phyloP scores from a whole-genome alignment of 2,329 filamentous ascomycete genomes.

The Diaporthe ilicicola region DNA sequence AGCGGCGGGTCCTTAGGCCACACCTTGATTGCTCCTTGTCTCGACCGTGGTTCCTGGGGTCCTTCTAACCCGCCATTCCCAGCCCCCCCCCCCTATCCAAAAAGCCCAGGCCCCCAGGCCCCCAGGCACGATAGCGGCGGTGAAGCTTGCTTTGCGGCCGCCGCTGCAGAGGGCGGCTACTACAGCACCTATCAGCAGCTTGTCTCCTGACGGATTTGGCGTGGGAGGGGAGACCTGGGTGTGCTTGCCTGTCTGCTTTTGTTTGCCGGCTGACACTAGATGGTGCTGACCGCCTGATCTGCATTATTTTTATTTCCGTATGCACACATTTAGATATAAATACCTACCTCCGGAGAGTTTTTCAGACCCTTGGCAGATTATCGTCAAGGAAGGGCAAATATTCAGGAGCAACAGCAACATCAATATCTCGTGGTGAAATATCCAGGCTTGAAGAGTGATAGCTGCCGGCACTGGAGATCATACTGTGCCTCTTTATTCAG shows the following conservation, averaged over 20 bases:
- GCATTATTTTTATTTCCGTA: not conserved
- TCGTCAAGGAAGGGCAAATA: not conserved
- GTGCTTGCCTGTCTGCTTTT: not conserved
- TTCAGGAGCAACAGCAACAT: not conserved
- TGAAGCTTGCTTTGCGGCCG: slow-evolving; percentile 16
- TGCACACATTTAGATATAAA: not conserved
- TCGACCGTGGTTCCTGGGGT: slow-evolving; percentile 14
- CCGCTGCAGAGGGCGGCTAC: slow-evolving; percentile 17
- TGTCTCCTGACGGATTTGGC: slow-evolving; percentile 6
- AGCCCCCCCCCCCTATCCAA: not conserved
- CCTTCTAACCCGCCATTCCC: too few relatives aligned
- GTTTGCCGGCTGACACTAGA: not conserved
- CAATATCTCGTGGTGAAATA: not conserved
- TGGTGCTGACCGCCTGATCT: not conserved
- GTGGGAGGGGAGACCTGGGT: not conserved
- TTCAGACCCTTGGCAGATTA: not conserved
- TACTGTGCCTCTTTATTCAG: slow-evolving; percentile 8
- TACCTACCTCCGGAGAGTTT: not conserved
- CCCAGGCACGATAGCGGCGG: slow-evolving; percentile 6
- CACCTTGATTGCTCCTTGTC: not conserved
- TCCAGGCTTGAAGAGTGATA: not conserved
- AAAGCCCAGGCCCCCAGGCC: not conserved
- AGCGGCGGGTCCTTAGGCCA: not conserved
- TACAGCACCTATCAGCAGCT: not conserved
- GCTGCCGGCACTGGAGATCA: slow-evolving; percentile 17